Evolutionary conservation across 2,329 filamentous ascomycete genomes (phyloP).

Genomic region (Aspergillus brasiliensis): DNA sequence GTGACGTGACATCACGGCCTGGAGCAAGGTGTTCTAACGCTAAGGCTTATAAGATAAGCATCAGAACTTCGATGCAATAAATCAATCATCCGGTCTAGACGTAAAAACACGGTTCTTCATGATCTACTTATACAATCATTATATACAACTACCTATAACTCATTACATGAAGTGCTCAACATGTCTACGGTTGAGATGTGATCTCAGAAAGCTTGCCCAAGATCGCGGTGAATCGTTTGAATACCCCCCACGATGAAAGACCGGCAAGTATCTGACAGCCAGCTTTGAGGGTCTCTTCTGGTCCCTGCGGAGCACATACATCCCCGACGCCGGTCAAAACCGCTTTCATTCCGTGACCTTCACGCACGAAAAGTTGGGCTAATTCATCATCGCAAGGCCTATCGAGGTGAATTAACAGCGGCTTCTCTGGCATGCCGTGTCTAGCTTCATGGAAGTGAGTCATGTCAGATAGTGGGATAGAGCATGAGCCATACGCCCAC

Average conservation of each 20-base stretch:
- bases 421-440: conserved; percentile 30
- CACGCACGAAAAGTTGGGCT: conserved; percentile 57
- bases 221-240: conserved; percentile 35
- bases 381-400: conserved; percentile 61
- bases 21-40: background rate
- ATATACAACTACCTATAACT: background rate
- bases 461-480: conserved; percentile 34
- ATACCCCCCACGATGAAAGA: conserved; percentile 40
- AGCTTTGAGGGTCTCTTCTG: conserved; percentile 40
- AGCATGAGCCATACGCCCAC: conserved; percentile 51
- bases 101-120: no score
- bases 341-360: conserved; percentile 53
- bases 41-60: background rate
- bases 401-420: conserved; percentile 56
- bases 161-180: background rate
- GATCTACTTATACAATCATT: background rate
- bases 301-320: conserved; percentile 44
- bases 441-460: conserved; percentile 12
- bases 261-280: conserved; percentile 42
- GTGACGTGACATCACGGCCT: conserved; percentile 27
- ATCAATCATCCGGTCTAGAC: background rate
- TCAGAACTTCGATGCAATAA: background rate
- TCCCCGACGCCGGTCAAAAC: conserved; percentile 58
- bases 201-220: conserved; percentile 36
- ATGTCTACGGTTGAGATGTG: conserved; percentile 4